Percentiles rank a stretch among this genome's conserved stretches.
These are phyloP conservation scores for Gigaspora rosea DNA, from an alignment of 192 early-diverging fungal genomes.

Conservation along the genomic window DNA sequence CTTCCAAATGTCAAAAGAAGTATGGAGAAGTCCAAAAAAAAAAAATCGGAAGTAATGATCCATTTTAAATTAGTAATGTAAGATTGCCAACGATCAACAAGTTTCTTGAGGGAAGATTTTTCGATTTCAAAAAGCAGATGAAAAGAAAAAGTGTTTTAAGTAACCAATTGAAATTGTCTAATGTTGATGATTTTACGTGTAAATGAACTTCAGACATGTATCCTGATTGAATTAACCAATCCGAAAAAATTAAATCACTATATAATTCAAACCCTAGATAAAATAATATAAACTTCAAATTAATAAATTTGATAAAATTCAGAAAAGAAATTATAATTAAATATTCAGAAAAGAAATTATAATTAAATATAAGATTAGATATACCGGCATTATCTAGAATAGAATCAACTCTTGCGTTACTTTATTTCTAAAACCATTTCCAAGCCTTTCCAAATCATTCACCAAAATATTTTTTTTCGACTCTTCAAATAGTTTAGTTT, in stretches of 20 bases:
- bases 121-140: constrained; percentile 36
- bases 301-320: background rate
- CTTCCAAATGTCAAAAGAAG: constrained; percentile 77
- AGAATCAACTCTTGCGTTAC: constrained; percentile 70
- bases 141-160: constrained; percentile 43
- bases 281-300: background rate
- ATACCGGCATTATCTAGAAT: constrained; percentile 88
- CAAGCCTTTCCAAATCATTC: constrained; percentile 74
- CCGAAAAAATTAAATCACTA: constrained; percentile 84
- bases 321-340: no score
- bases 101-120: constrained; percentile 46
- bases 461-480: constrained; percentile 63
- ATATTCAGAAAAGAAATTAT: background rate
- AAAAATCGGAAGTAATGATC: constrained; percentile 69
- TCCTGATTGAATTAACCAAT: constrained; percentile 74
- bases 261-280: constrained; percentile 83
- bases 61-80: constrained; percentile 67
- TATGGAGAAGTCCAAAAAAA: constrained; percentile 94
- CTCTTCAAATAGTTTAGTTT: constrained; percentile 46
- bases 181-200: constrained; percentile 80
- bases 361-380: no score
- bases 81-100: constrained; percentile 67
- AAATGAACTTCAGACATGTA: constrained; percentile 71
- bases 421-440: constrained; percentile 51
- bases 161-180: constrained; percentile 76